Base-by-base conservation (phyloP, 192 early-diverging fungal genomes). In the Hyaloraphidium curvatum region DNA sequence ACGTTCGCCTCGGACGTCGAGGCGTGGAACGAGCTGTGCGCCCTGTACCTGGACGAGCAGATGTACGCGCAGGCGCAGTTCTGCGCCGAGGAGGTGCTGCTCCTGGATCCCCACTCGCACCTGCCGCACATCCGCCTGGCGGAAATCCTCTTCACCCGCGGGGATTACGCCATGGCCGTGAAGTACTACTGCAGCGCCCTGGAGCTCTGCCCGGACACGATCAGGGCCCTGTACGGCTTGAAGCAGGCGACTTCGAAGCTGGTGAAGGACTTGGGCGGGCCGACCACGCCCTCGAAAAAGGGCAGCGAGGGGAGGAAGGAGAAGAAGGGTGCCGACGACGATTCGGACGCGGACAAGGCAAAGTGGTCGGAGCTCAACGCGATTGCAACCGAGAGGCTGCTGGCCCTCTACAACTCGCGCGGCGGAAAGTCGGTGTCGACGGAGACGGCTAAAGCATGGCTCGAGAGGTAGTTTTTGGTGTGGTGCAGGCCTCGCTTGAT, bases 111-210 rank as follows among this genome's bases (percentile, higher is more conserved):
- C n/a, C 67, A 72, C 51, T 86, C 89, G 67, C 84, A 89, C 58
- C 76, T 89, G 50, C 81, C 73, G 60, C 78, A 90, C 51, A 70
- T 89, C 28, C 83, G 87, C 41, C 89, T 89, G 53, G 93, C 91
- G 13, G 93, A 97, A 59, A 68, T 93, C 30, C 70, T 79, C 30
- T 86, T 81, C 52, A 81, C 86, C 4, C 65, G 83, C 58, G 76
- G 78, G 7, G 67, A 69, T 60, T 59, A 72, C 11, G 68, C 67
- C 16, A 21, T 86, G 26, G 87, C 91, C 0, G 60, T 91, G 17
- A 91, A 93, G 63, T 77, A 91, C 63, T 94, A 81, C 55, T 84
- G 85, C 65, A 68, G 80, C n/a, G 87, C 85, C 0, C 64, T 94
- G 5, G 91, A 94, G 64, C 65, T 91, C 30, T 82, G 80, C 43